A percentile compares a stretch with the other conserved stretches of the same genome.
Evolutionary conservation across 306 rosid genomes (phyloP).

Genomic region (Vigna nakashimae): DNA sequence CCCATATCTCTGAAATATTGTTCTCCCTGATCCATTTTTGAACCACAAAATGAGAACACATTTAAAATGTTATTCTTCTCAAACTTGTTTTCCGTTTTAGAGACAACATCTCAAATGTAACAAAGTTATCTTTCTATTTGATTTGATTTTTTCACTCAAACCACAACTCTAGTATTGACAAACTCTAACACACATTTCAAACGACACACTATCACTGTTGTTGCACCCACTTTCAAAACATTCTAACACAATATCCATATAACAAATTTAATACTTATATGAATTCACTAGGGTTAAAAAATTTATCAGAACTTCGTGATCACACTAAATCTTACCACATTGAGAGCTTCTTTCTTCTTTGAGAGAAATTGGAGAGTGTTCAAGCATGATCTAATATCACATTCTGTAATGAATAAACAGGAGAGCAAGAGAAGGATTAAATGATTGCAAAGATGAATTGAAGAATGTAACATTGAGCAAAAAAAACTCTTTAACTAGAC

Average conservation of each 20-base stretch:
- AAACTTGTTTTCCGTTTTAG: neutral
- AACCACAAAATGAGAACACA: no score
- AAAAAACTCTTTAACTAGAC: neutral
- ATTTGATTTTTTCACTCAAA: neutral
- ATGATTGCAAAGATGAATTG: constrained; percentile 26
- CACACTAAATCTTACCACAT: constrained; percentile 63
- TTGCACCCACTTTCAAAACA: neutral
- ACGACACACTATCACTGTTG: neutral
- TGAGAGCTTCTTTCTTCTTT: constrained; percentile 85
- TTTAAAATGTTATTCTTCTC: no score
- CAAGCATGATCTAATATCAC: constrained; percentile 97
- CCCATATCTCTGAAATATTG: neutral
- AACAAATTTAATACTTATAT: neutral
- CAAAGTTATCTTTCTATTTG: neutral
- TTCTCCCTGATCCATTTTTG: neutral
- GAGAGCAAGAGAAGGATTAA: constrained; percentile 41
- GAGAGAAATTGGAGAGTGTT: constrained; percentile 92
- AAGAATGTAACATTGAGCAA: constrained; percentile 1
- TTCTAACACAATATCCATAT: neutral
- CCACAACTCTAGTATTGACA: neutral
- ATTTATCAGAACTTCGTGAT: constrained; percentile 19
- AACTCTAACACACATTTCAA: neutral
- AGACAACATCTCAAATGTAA: neutral
- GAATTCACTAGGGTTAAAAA: constrained; percentile 6
- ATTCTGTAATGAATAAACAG: constrained; percentile 59